Evolutionary conservation across 2,329 filamentous ascomycete genomes (phyloP).

Genomic region (Nakataea oryzae): DNA sequence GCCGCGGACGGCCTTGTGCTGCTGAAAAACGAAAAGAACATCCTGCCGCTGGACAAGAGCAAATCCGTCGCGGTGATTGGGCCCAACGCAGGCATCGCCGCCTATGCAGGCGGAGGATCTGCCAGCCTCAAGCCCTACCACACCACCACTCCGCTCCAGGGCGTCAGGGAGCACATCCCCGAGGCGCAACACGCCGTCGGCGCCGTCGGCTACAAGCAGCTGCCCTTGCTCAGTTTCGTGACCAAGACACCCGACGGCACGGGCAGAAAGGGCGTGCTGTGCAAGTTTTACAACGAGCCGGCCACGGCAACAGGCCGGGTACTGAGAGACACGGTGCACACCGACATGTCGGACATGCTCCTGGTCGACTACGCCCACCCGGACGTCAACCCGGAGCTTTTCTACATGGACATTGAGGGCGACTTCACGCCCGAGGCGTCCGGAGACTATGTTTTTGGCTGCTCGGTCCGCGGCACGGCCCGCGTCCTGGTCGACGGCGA

Average conservation of each 20-base stretch:
- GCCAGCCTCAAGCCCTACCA: slow-evolving; percentile 27
- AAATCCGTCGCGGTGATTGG: slow-evolving; percentile 37
- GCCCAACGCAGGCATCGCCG: slow-evolving; percentile 31
- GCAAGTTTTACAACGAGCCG: slow-evolving; percentile 8
- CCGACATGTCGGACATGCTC: slow-evolving; percentile 30
- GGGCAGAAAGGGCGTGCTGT: slow-evolving; percentile 6
- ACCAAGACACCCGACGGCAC: slow-evolving; percentile 5
- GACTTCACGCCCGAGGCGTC: slow-evolving; percentile 16
- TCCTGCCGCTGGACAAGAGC: slow-evolving; percentile 37
- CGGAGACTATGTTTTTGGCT: slow-evolving; percentile 19
- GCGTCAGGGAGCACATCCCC: slow-evolving; percentile 22
- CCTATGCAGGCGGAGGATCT: slow-evolving; percentile 16
- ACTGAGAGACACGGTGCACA: slow-evolving; percentile 25
- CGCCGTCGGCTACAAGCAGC: slow-evolving; percentile 8
- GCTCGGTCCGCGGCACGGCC: slow-evolving; percentile 20
- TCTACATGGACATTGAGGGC: slow-evolving; percentile 27
- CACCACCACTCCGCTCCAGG: slow-evolving; percentile 30
- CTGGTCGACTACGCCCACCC: slow-evolving; percentile 40
- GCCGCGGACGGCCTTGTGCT: slow-evolving; percentile 10
- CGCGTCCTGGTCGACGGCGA: slow-evolving; percentile 23
- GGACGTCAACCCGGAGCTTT: slow-evolving; percentile 20
- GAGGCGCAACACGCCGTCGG: slow-evolving; percentile 6
- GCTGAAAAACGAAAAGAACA: slow-evolving; percentile 37
- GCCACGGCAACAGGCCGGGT: not conserved
- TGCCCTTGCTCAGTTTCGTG: slow-evolving; percentile 8